Base-by-base conservation (phyloP, 129 eudicot genomes). In the Flaveria linearis region DNA sequence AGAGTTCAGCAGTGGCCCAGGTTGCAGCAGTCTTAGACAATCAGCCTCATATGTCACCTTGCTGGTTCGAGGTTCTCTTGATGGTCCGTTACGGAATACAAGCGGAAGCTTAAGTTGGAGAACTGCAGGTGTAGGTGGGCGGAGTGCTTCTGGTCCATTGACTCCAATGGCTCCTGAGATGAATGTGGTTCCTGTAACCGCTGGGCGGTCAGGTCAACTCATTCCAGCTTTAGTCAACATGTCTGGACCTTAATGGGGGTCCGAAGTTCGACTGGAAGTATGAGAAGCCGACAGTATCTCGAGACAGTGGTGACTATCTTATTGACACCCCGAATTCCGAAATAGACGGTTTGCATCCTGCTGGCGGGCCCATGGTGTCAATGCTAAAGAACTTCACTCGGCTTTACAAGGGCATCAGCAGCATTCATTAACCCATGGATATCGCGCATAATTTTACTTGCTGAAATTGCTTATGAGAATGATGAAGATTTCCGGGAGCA, bases 101-200 rank as follows among this genome's bases (percentile, higher is more conserved):
- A 94, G 99, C 60, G 99, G 99, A 65, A 94, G 93, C 85, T 73
- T 94, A 88, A 94, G 96, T 84, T 94, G 99, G 99, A 79, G 99
- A 78, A 88, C 98, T 10, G 91, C 92, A 3, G 95, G 82, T 14
- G 97, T 93, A 14, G 98, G 97, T 3, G 99, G 99, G 20, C 82
- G 99, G 75, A 94, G 93, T 80, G 93, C 96, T 76, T 94, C 99
- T 16, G 99, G 99, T 20, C 99, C 99, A 9, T 67, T 94, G 79
- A 94, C 87, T 60, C 93, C 99, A 51, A 88, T 94, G 99, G 90
- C 99, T 75, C 97, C 99, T 5, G 99, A 94, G 81, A 74, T 94
- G 78, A 91, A 86, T 43, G 81, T 91, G 76, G 91, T 89, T 77
- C 99, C 99, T 76, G 97, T 87, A 61, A 78, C 88, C 8, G 89